Conservation (phyloP, 805 yeast species). For the Nakazawaea siamensis region DNA sequence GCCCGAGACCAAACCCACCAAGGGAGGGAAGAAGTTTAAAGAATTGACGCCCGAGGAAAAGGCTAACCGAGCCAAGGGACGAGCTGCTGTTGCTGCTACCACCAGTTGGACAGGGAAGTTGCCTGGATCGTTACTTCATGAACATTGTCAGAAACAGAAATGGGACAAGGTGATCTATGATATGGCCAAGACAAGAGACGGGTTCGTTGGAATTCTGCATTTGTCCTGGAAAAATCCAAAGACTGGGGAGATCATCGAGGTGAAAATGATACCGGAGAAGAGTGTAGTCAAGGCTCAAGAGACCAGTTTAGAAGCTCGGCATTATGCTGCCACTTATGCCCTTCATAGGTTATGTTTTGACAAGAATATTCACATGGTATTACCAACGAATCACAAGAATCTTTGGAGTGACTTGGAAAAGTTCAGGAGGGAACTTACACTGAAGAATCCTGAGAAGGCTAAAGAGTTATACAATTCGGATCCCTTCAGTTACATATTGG, state of each 20-base stretch:
- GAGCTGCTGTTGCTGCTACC: slow-evolving; percentile 53
- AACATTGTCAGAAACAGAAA: slow-evolving; percentile 77
- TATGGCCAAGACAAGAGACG: slow-evolving; percentile 39
- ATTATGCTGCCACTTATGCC: slow-evolving; percentile 84
- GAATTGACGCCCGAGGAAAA: slow-evolving; percentile 8
- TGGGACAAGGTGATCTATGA: slow-evolving; percentile 86
- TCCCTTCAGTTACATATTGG: slow-evolving; percentile 69
- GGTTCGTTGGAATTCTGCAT: slow-evolving; percentile 57
- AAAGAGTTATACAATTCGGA: slow-evolving; percentile 52
- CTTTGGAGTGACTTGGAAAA: slow-evolving; percentile 71
- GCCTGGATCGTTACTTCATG: slow-evolving; percentile 81
- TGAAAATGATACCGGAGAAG: slow-evolving; percentile 44
- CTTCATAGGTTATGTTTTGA: slow-evolving; percentile 71
- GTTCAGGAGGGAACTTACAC: slow-evolving; percentile 41
- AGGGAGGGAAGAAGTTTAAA: slow-evolving; percentile 10
- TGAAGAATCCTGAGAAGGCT: slow-evolving; percentile 38
- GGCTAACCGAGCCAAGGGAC: slow-evolving; percentile 15
- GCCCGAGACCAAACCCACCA: not conserved
- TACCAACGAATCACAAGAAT: slow-evolving; percentile 75
- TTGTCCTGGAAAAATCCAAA: slow-evolving; percentile 75
- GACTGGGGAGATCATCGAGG: slow-evolving; percentile 55
- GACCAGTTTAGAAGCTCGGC: slow-evolving; percentile 85
- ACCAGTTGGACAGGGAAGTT: slow-evolving; percentile 92
- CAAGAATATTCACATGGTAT: slow-evolving; percentile 78
- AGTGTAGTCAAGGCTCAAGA: slow-evolving; percentile 56